phyloP scores from a whole-genome alignment of 2,329 filamentous ascomycete species.

The Sporothrix mexicana region DNA sequence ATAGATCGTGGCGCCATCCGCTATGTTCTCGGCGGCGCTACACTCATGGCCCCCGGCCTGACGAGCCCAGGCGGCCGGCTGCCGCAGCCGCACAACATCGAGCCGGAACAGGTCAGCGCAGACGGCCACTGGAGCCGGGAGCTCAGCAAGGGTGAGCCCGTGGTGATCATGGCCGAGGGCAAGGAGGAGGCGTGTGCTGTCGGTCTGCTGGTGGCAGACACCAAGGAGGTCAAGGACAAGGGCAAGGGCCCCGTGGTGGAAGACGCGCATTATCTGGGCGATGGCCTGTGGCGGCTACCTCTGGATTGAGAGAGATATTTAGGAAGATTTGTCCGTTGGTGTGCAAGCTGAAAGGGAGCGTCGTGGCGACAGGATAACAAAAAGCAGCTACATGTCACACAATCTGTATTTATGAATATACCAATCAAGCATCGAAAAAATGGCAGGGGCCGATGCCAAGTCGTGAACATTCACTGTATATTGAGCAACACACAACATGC shows the following conservation, averaged over 20 bases:
- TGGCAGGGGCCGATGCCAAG: neutral
- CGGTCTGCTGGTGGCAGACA: conserved; percentile 81
- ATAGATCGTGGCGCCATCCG: conserved; percentile 96
- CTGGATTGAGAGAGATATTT: conserved; percentile 49
- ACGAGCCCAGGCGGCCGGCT: conserved; percentile 82
- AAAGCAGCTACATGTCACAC: neutral
- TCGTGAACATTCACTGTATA: neutral
- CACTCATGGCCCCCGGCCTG: conserved; percentile 93
- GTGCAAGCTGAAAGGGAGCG: neutral
- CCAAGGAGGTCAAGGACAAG: conserved; percentile 89
- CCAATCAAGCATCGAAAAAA: neutral
- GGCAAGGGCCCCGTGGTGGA: conserved; percentile 95
- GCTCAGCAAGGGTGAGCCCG: conserved; percentile 79
- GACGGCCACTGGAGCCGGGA: conserved; percentile 68
- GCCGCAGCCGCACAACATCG: conserved; percentile 58
- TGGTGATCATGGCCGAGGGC: conserved; percentile 89
- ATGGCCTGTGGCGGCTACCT: conserved; percentile 83
- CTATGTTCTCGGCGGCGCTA: conserved; percentile 91
- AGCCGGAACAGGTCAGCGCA: conserved; percentile 47
- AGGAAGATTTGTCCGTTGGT: too few relatives aligned
- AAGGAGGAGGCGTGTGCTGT: conserved; percentile 92
- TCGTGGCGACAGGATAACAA: neutral
- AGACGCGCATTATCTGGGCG: conserved; percentile 89
- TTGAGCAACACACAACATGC: too few relatives aligned
- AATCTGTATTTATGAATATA: conserved; percentile 6